Percentiles rank a stretch among this genome's conserved stretches.
Evolutionary conservation across 352 stramenopile species (phyloP).

Genomic region (Pythium rhizo-oryzae): DNA sequence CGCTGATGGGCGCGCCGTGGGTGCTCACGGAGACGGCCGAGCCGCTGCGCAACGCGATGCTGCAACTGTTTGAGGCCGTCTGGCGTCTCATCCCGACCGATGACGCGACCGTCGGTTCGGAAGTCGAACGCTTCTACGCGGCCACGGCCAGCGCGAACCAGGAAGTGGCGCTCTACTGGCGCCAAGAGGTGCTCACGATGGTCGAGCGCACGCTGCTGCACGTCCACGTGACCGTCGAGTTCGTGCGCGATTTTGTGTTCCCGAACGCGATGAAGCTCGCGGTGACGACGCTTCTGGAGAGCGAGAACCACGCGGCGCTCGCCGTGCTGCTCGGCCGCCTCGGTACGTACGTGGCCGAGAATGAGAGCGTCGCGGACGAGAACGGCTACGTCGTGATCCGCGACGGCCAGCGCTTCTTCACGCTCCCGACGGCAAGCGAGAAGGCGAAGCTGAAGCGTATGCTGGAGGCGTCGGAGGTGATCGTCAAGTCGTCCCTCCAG

Average conservation of each 20-base stretch:
- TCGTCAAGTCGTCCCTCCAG: conserved; percentile 10
- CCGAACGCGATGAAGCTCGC: conserved; percentile 58
- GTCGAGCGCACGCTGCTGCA: conserved; percentile 55
- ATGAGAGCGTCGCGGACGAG: conserved; percentile 52
- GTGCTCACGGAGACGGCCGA: conserved; percentile 45
- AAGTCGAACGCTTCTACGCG: conserved; percentile 55
- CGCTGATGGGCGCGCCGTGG: conserved; percentile 45
- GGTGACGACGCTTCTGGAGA: conserved; percentile 44
- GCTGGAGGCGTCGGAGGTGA: background rate
- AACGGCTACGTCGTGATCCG: conserved; percentile 50
- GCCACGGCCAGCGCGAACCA: conserved; percentile 14
- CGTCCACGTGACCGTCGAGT: conserved; percentile 46
- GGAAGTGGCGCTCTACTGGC: conserved; percentile 47
- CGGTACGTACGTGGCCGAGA: conserved; percentile 48
- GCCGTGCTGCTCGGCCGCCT: conserved; percentile 57
- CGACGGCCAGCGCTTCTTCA: conserved; percentile 44
- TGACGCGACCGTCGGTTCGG: conserved; percentile 34
- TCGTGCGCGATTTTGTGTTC: conserved; percentile 60
- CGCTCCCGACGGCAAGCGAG: background rate
- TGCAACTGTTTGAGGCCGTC: conserved; percentile 59
- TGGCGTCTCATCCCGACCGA: conserved; percentile 67
- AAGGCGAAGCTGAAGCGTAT: conserved; percentile 1
- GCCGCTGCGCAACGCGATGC: conserved; percentile 44
- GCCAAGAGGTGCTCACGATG: conserved; percentile 51
- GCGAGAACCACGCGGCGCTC: conserved; percentile 47